Conservation (phyloP, 208 protist species). For the Leishmania arabica region DNA sequence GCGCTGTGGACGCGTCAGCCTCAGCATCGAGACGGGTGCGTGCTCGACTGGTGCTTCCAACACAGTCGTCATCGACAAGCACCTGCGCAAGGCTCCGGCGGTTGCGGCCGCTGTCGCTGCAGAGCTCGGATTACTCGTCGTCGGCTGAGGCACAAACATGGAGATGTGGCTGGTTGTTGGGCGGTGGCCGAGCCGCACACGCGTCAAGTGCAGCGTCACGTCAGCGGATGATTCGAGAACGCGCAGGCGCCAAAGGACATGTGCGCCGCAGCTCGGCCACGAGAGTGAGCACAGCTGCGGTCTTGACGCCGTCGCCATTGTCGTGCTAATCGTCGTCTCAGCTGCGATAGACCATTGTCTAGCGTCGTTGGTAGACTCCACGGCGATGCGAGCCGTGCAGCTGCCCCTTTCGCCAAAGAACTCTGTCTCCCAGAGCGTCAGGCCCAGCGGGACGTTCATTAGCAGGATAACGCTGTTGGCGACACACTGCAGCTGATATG, state of each 20-base stretch:
- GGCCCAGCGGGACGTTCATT: background rate
- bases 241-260: conserved; percentile 23
- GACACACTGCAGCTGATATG: conserved; percentile 8
- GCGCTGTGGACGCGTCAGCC: conserved; percentile 11
- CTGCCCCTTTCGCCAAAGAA: conserved; percentile 11
- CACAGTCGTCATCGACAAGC: background rate
- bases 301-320: background rate
- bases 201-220: conserved; percentile 20
- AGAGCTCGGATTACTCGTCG: background rate
- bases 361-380: conserved; percentile 51
- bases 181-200: conserved; percentile 23
- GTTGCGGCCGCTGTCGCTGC: no score
- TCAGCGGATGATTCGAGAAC: conserved; percentile 22
- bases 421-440: conserved; percentile 28
- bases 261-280: conserved; percentile 27
- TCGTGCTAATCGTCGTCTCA: conserved; percentile 13
- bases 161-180: conserved; percentile 5
- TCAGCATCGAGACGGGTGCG: conserved; percentile 4
- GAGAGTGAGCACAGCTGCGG: conserved; percentile 14
- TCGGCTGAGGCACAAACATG: background rate
- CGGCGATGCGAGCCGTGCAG: conserved; percentile 17
- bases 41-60: background rate
- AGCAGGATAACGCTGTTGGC: conserved; percentile 19
- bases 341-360: conserved; percentile 28
- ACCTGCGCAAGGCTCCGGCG: background rate